phyloP scores from a whole-genome alignment of 2,329 filamentous ascomycete genomes.

The Akanthomyces uredinophilus region DNA sequence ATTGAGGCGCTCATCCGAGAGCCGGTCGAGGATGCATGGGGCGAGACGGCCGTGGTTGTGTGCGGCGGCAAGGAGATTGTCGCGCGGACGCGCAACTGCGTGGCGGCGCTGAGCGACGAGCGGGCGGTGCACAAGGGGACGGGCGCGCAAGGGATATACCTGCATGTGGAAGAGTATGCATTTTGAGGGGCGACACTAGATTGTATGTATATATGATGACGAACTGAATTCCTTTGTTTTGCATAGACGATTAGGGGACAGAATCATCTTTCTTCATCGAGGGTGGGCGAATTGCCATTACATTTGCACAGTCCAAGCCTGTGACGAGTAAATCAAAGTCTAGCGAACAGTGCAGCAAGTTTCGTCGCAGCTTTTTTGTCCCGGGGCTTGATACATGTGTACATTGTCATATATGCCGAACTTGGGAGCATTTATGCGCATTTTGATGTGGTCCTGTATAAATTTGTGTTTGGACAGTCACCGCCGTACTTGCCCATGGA shows the following conservation, averaged over 20 bases:
- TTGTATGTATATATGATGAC: background rate
- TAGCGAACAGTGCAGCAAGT: too few relatives aligned
- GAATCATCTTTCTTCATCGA: background rate
- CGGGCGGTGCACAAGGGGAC: slow-evolving; percentile 60
- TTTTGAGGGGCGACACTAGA: slow-evolving; percentile 31
- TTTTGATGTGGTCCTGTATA: too few relatives aligned
- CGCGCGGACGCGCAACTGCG: slow-evolving; percentile 48
- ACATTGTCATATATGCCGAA: too few relatives aligned
- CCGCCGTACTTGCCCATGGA: too few relatives aligned
- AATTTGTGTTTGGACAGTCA: too few relatives aligned
- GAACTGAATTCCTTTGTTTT: background rate
- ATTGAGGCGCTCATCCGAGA: slow-evolving; percentile 46
- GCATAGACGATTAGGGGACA: background rate
- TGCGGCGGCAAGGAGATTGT: slow-evolving; percentile 55
- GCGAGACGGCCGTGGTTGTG: slow-evolving; percentile 57
- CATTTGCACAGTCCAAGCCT: too few relatives aligned
- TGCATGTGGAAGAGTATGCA: slow-evolving; percentile 57
- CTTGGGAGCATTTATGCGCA: too few relatives aligned
- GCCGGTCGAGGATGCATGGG: slow-evolving; percentile 52
- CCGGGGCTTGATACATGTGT: too few relatives aligned
- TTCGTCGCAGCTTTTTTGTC: too few relatives aligned
- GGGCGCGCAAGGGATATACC: slow-evolving; percentile 56
- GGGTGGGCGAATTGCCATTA: too few relatives aligned
- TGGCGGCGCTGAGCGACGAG: slow-evolving; percentile 53
- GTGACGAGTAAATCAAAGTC: too few relatives aligned